Percentiles rank a stretch among this genome's conserved stretches.
Conservation (phyloP, 176 grass and related monocot genomes). For the Triticum timopheevii region DNA sequence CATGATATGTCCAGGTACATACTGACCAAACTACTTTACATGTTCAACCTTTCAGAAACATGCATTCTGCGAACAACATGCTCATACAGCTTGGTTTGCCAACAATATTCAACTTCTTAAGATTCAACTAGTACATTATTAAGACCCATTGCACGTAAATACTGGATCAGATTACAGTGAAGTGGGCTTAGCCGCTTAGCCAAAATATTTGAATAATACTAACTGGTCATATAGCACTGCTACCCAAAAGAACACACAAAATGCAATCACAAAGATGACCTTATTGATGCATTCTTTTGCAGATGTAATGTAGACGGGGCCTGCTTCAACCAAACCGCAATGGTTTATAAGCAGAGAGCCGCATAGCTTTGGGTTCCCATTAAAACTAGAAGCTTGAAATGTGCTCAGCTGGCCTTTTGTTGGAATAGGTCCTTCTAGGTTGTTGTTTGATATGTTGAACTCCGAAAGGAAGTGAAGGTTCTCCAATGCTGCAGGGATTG, state of each 20-base stretch:
- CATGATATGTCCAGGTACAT: no score
- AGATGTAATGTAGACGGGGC: not conserved
- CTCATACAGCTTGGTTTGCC: no score
- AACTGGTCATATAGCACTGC: not conserved
- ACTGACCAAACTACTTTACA: no score
- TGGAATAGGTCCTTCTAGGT: conserved; percentile 24
- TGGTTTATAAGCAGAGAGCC: not conserved
- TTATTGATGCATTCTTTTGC: not conserved
- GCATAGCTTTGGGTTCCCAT: conserved; percentile 21
- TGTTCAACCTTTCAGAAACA: no score
- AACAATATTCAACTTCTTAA: not conserved
- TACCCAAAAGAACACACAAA: not conserved
- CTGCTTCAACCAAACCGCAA: not conserved
- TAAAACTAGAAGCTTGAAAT: conserved; percentile 7
- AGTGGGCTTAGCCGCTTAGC: not conserved
- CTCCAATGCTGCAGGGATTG: not conserved
- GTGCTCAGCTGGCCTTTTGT: conserved; percentile 16
- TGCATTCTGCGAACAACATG: no score
- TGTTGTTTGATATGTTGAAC: conserved; percentile 19
- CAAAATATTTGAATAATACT: not conserved
- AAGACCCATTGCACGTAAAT: not conserved
- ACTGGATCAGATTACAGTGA: not conserved
- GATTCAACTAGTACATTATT: not conserved
- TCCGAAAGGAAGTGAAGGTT: conserved; percentile 12
- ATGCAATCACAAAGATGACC: not conserved